Conservation (phyloP, 2,329 filamentous ascomycete species). For the Penicillium sp. region DNA sequence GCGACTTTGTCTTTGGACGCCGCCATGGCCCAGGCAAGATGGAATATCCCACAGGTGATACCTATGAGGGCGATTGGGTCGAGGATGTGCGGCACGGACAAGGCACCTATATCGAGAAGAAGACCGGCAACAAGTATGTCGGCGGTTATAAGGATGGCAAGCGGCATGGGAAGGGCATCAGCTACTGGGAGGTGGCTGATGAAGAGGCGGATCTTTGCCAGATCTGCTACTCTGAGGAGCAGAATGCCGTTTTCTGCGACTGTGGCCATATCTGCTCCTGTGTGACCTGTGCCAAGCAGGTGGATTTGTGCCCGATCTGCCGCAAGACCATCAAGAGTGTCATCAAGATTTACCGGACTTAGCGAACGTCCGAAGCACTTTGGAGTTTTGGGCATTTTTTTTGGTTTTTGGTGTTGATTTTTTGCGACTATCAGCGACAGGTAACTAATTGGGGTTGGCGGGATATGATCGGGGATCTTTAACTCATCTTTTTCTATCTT, state of each 20-base stretch:
- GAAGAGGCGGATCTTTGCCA: slow-evolving; percentile 56
- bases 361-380: slow-evolving; percentile 8
- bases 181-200: slow-evolving; percentile 57
- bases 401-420: too few relatives aligned
- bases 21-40: slow-evolving; percentile 55
- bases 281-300: slow-evolving; percentile 53
- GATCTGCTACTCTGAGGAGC: slow-evolving; percentile 58
- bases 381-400: slow-evolving; percentile 11
- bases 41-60: slow-evolving; percentile 52
- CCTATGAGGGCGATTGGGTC: slow-evolving; percentile 45
- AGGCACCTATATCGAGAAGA: slow-evolving; percentile 52
- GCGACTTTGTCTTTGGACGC: slow-evolving; percentile 49
- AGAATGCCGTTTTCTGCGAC: slow-evolving; percentile 57
- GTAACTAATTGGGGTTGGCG: background rate
- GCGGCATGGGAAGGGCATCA: slow-evolving; percentile 57
- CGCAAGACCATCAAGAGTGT: slow-evolving; percentile 53
- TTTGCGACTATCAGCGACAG: background rate
- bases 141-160: slow-evolving; percentile 58
- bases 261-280: slow-evolving; percentile 61
- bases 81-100: slow-evolving; percentile 50
- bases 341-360: slow-evolving; percentile 53
- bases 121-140: slow-evolving; percentile 57
- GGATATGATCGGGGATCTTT: background rate
- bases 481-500: slow-evolving; percentile 6
- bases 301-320: slow-evolving; percentile 59